Percentiles rank a stretch among this genome's conserved stretches.
These are phyloP conservation scores for Keithomyces neogunnii DNA, from an alignment of 2,329 filamentous ascomycete species.

Conservation along the genomic window DNA sequence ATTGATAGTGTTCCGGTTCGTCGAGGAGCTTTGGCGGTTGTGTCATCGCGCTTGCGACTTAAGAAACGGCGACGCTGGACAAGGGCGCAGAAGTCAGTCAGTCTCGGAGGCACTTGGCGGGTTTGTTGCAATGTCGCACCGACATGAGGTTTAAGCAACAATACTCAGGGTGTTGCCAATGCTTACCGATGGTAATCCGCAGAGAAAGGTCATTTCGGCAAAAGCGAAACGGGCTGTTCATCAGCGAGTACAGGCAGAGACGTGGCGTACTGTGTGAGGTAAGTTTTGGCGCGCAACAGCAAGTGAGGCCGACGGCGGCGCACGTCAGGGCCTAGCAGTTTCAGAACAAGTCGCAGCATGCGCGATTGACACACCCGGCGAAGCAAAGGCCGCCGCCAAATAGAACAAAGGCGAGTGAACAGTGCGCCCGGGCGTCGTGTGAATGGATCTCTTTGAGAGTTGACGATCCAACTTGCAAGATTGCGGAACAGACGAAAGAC, in stretches of 20 bases:
- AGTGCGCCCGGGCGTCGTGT: neutral
- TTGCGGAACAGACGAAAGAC: neutral
- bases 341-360: neutral
- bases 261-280: neutral
- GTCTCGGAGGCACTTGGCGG: neutral
- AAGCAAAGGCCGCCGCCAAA: neutral
- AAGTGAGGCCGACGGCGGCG: neutral
- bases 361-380: neutral
- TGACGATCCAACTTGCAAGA: neutral
- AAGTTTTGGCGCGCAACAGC: neutral
- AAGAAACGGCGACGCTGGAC: conserved; percentile 11
- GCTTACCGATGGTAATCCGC: conserved; percentile 17
- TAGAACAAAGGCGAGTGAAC: neutral
- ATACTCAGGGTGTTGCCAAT: too few relatives aligned
- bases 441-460: neutral
- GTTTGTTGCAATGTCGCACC: neutral
- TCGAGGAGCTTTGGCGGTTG: conserved; percentile 13
- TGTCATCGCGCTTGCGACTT: conserved; percentile 5
- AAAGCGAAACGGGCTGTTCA: neutral
- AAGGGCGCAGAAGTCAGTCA: conserved; percentile 3
- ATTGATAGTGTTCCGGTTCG: conserved; percentile 31
- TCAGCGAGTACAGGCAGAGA: neutral
- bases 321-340: neutral
- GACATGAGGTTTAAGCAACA: too few relatives aligned
- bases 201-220: conserved; percentile 13